A percentile compares a stretch with the other conserved stretches of the same genome.
These are phyloP conservation scores for Diaporthe sp. DNA, from an alignment of 2,329 filamentous ascomycete species.

Conservation along the genomic window DNA sequence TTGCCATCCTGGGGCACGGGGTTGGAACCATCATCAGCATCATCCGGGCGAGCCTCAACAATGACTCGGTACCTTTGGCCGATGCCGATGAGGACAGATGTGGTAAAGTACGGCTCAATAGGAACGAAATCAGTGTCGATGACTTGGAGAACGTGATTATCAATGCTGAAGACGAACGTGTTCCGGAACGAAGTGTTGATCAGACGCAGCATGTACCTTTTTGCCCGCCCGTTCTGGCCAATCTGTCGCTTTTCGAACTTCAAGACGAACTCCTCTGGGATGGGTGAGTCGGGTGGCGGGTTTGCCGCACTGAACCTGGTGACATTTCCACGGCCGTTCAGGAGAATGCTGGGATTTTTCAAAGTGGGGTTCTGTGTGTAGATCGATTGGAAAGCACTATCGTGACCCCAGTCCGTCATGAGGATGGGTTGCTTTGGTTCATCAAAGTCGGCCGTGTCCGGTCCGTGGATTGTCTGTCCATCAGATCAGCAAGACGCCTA, in stretches of 20 bases:
- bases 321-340: constrained; percentile 36
- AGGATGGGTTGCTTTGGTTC: constrained; percentile 40
- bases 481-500: neutral
- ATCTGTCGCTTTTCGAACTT: constrained; percentile 33
- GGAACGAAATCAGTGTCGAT: constrained; percentile 63
- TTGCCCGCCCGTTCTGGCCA: constrained; percentile 41
- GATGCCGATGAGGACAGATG: constrained; percentile 62
- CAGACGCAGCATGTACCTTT: constrained; percentile 51
- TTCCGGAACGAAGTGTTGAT: constrained; percentile 52
- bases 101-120: constrained; percentile 60
- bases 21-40: constrained; percentile 31
- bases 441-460: constrained; percentile 39
- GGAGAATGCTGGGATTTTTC: constrained; percentile 29
- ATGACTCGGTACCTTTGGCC: constrained; percentile 55
- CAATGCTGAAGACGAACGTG: constrained; percentile 54
- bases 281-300: constrained; percentile 14
- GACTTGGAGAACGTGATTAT: constrained; percentile 55
- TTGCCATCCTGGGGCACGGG: constrained; percentile 41
- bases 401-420: constrained; percentile 41
- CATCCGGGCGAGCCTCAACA: constrained; percentile 43
- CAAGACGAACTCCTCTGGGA: constrained; percentile 22
- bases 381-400: constrained; percentile 30
- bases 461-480: constrained; percentile 41
- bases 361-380: constrained; percentile 23
- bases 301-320: constrained; percentile 13